Conservation (phyloP, 495 filamentous ascomycete genomes). For the Lineolata rhizophorae region DNA sequence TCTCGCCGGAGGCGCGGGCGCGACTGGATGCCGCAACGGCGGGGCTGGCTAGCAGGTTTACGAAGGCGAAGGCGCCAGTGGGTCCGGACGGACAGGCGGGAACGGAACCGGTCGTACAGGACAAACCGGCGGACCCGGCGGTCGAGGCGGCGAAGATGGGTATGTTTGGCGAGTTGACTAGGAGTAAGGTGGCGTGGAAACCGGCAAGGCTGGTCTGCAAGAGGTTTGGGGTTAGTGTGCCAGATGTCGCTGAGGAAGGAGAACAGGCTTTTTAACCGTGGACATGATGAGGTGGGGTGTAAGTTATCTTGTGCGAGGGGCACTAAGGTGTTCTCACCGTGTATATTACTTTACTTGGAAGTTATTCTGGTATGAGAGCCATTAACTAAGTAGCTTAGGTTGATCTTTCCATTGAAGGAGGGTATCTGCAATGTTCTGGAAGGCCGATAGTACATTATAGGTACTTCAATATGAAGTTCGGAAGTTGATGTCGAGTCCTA, state of each 20-base stretch:
- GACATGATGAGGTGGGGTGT: too few species aligned
- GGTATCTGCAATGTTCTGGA: too few species aligned
- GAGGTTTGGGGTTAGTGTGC: constrained; percentile 66
- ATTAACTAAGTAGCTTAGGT: too few species aligned
- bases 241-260: constrained; percentile 44
- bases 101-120: constrained; percentile 54
- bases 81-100: constrained; percentile 58
- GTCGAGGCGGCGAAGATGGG: constrained; percentile 75
- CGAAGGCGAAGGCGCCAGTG: constrained; percentile 64
- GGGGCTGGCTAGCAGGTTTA: constrained; percentile 49
- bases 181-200: constrained; percentile 47
- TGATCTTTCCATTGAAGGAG: too few species aligned
- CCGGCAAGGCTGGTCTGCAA: constrained; percentile 79
- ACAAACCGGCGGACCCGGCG: constrained; percentile 55
- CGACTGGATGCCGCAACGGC: constrained; percentile 47
- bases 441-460: too few species aligned
- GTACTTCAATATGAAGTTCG: too few species aligned
- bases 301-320: too few species aligned
- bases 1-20: constrained; percentile 60
- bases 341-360: too few species aligned
- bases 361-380: too few species aligned
- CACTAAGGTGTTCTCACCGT: too few species aligned
- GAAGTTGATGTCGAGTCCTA: too few species aligned
- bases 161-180: constrained; percentile 82
- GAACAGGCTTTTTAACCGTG: too few species aligned